Base-by-base conservation (phyloP, 495 filamentous ascomycete species). In the Neurospora sp. region DNA sequence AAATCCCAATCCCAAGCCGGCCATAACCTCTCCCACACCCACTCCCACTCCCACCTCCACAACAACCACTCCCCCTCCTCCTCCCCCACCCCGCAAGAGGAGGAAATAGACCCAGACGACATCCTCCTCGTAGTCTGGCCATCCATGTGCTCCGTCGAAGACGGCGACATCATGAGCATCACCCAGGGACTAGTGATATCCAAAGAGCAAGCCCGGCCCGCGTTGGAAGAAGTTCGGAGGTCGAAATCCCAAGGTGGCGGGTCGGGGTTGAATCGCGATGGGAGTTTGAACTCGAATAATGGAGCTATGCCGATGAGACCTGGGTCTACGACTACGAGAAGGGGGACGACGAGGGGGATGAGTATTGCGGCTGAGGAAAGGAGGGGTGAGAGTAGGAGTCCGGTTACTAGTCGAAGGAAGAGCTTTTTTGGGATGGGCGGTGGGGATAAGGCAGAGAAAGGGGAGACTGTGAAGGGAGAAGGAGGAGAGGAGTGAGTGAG, bases 121-220 rank as follows among this genome's bases (percentile, higher is more conserved):
- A 82, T 82, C 62, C 66, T 82, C 18, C 75, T 82, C 2, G 80
- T 82, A 2, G 80, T 82, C 38, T 82, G 80, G 80, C 80, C 80
- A 5, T 79, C 77, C 76, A 82, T 82, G 79, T 82, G 80, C 73
- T 77, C 77, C 27, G 80, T 82, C 70, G 80, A 82, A 76, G 75
- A 71, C 60, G 80, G 80, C 39, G 80, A 81, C 31, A 76, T 81
- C 37, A 78, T 80, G 73, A 78, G 76, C 72, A 82, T 82, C 73
- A 82, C 80, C 2, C 80, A 82, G 69, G 80, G 80, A 0, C 72
- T 82, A 37, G 80, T 82, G 16, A 82, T 82, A 49, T 80, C 79
- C 73, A 82, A 82, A 75, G 79, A 82, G 60, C 80, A 82, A 74
- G 80, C 80, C 0, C 78, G 80, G 1, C 77, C 80, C 0, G 80